Evolutionary conservation across 305 asterid species (phyloP).

Genomic region (Euphrasia arctica): DNA sequence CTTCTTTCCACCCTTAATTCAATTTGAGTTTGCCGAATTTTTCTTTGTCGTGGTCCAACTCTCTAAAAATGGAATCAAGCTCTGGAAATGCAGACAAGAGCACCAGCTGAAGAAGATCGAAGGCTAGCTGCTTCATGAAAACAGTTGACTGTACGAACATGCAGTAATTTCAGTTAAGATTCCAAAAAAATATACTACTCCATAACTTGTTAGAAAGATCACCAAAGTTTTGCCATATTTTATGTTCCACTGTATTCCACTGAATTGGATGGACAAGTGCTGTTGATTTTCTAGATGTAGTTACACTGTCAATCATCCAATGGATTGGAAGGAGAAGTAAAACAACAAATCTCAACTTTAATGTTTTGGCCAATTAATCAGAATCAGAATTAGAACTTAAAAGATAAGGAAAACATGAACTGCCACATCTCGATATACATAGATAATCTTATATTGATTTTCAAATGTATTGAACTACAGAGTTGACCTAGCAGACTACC

Average conservation of each 20-base stretch:
- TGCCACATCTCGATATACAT: neutral
- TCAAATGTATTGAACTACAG: no score
- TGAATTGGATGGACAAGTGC: no score
- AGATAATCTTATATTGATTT: no score
- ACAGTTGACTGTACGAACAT: conserved; percentile 68
- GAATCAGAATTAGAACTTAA: neutral
- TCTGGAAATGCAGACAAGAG: conserved; percentile 82
- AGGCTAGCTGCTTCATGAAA: conserved; percentile 77
- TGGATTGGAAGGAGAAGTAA: no score
- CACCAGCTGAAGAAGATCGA: conserved; percentile 76
- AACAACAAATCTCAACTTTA: neutral
- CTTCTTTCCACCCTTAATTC: conserved; percentile 23
- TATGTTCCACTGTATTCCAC: no score
- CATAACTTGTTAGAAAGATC: neutral
- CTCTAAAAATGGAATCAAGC: conserved; percentile 60
- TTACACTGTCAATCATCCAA: no score
- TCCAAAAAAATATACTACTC: no score
- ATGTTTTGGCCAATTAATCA: neutral
- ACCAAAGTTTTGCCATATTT: neutral
- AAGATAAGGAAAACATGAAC: neutral
- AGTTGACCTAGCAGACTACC: no score
- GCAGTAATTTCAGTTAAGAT: conserved; percentile 23
- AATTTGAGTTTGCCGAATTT: conserved; percentile 58
- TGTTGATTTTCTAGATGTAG: no score
- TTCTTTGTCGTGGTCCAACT: conserved; percentile 58